phyloP scores from a whole-genome alignment of 2,329 filamentous ascomycete genomes.

The Apiospora malaysiana region DNA sequence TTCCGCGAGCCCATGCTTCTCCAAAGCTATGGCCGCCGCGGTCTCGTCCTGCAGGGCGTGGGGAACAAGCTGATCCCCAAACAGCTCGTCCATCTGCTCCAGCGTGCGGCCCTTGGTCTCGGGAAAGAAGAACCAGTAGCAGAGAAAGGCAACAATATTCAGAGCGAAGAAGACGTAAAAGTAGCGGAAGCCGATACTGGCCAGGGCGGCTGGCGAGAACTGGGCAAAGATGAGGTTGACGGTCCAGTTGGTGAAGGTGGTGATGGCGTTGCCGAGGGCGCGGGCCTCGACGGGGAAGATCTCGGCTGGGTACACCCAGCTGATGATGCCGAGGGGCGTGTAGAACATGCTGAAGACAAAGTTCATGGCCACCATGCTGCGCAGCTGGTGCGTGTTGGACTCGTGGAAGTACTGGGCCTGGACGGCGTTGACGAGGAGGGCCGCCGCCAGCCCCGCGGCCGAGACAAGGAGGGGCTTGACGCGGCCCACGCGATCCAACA shows the following conservation, averaged over 20 bases:
- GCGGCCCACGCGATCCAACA: conserved; percentile 53
- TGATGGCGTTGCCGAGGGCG: conserved; percentile 2
- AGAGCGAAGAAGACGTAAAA: conserved; percentile 14
- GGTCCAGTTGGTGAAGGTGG: conserved; percentile 10
- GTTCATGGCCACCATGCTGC: conserved; percentile 17
- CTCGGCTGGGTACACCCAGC: conserved; percentile 15
- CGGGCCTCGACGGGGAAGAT: conserved; percentile 18
- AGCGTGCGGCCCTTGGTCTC: conserved; percentile 7
- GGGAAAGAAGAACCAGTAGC: conserved; percentile 9
- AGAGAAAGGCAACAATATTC: background rate
- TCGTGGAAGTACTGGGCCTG: conserved; percentile 14
- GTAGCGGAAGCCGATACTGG: background rate
- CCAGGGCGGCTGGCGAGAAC: background rate
- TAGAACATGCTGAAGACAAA: background rate
- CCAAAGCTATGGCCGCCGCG: background rate
- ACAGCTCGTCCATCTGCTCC: conserved; percentile 10
- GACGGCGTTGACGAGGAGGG: conserved; percentile 26
- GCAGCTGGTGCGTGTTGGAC: background rate
- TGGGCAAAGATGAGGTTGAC: conserved; percentile 11
- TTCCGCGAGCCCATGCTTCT: background rate
- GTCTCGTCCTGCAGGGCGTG: conserved; percentile 9
- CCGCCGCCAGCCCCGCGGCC: conserved; percentile 36
- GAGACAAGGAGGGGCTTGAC: conserved; percentile 53
- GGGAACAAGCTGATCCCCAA: background rate
- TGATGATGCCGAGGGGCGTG: conserved; percentile 4